Evolutionary conservation across 225 moss, liverwort and hornwort genomes (phyloP).

Genomic region (Marchantia polymorpha): DNA sequence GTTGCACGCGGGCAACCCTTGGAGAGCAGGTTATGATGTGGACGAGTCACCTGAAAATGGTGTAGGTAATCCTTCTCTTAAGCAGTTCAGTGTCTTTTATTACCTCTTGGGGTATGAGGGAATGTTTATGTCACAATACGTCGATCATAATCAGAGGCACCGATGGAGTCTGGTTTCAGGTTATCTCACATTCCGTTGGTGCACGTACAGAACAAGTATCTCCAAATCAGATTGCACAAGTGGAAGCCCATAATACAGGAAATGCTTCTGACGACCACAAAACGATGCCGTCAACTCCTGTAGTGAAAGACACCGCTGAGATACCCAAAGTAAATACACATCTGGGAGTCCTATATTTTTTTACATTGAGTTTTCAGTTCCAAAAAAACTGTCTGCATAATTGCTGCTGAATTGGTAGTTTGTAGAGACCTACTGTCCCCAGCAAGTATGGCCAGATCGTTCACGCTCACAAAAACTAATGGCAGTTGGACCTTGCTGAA

Average conservation of each 20-base stretch:
- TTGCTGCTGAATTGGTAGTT: not conserved
- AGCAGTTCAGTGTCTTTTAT: not conserved
- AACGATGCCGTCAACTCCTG: not conserved
- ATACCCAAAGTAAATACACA: not conserved
- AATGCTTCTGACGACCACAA: not conserved
- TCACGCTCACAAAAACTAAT: not conserved
- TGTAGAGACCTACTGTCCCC: too few species aligned
- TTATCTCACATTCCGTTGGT: not conserved
- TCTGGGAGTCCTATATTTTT: not conserved
- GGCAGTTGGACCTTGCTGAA: not conserved
- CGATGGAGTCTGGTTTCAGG: not conserved
- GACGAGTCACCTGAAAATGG: conserved; percentile 24
- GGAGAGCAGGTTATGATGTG: conserved; percentile 50
- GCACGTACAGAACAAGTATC: not conserved
- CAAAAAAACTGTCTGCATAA: not conserved
- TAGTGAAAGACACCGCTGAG: not conserved
- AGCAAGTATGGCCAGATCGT: too few species aligned
- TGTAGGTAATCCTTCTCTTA: conserved; percentile 29
- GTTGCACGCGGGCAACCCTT: conserved; percentile 75
- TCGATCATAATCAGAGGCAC: not conserved
- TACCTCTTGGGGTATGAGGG: not conserved
- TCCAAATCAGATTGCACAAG: not conserved
- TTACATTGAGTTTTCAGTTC: not conserved
- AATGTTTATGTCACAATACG: not conserved
- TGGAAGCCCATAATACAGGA: not conserved